Evolutionary conservation across 148 eudicot species (phyloP), one percentile per base, ranked within the genome.

Genomic region (Chenopodium formosanum): DNA sequence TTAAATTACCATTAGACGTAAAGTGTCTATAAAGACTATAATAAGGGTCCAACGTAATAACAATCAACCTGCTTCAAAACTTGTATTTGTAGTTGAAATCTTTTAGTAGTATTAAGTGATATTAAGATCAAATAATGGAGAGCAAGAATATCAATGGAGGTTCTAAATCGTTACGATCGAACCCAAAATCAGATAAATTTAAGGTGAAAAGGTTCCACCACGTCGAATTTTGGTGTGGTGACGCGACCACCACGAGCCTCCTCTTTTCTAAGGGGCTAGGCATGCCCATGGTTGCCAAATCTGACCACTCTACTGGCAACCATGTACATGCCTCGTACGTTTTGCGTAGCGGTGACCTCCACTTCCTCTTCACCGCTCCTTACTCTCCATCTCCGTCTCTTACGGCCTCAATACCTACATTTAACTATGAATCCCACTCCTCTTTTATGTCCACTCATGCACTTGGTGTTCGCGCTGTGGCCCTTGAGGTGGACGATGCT

Each of bases 231-330:
- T 95, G 91, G 90, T 90, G 89, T 64, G 87, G 88, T 70, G 98
- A 95, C 77, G 98, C 98, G 71, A 91, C 94, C 82, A 95, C 90
- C 87, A 53, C 82, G 67, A 84, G 93, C 76, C 90, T 87, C 67
- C 93, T 94, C 70, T 95, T 95, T 82, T 93, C 96, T 0, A 84
- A 89, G 89, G 97, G 94, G 31, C 89, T 95, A 23, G 98, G 98
- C 67, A 87, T 95, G 92, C 94, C 96, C 6, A 47, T 91, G 32
- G 85, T 85, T 25, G 89, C 91, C 9, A 95, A 93, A 83, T 95
- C 98, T 12, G 98, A 95, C 79, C 94, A 90, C 48, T 93, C 97
- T 77, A 93, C 98, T 56, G 97, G 97, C 1, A 95, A 93, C 90
- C 71, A 22, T 14, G 79, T 79, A 40, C 97, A 95, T 70, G 92